Base-by-base conservation (phyloP, 2,329 filamentous ascomycete genomes). In the Didymella sp. region DNA sequence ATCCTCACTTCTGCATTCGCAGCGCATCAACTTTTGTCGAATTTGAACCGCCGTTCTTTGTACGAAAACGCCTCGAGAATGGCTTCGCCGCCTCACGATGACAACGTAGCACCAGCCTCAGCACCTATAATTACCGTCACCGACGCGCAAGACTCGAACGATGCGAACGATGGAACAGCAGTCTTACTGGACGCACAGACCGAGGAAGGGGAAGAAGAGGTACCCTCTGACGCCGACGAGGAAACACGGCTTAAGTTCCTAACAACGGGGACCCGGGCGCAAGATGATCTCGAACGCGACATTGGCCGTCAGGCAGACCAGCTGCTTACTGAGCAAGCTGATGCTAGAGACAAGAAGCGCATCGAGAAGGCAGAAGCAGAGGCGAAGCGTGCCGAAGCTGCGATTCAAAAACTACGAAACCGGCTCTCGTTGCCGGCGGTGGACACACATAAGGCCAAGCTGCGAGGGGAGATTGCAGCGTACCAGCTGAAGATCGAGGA, bases 271-370 rank as follows among this genome's bases (percentile, higher is more conserved):
- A 67, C 73, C n/a, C 87, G 91, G 55, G 87, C 96, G 68, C 94
- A 98, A 74, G 89, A 93, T 78, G 93, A 97, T 57, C 79, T 98
- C 19, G 94, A 97, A 76, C 85, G 92, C 60, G 92, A 96, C 70
- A 96, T 98, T 61, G 84, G 85, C 25, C 81, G 82, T 41, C 84
- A 88, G 78, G 86, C 86, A 33, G 85, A 87, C 68, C 80, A 82
- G 63, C 70, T 87, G 43, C 79, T 89, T 42, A 79, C 78, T 7
- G 84, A 87, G 66, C 85, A 88, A 72, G 86, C 85, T 2, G 83
- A 88, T 67, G 84, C 87, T 70, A 81, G 86, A 19, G 86, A 89
- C 66, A 81, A 82, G 59, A 87, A 85, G 71, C 81, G 86, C 51
- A 76, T 88, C 50, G 85, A 87, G 45, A 87, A 86, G 70, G 82